Percentiles rank a stretch among this genome's conserved stretches.
Conservation (phyloP, 2,329 filamentous ascomycete genomes). For the Alternaria viburni region DNA sequence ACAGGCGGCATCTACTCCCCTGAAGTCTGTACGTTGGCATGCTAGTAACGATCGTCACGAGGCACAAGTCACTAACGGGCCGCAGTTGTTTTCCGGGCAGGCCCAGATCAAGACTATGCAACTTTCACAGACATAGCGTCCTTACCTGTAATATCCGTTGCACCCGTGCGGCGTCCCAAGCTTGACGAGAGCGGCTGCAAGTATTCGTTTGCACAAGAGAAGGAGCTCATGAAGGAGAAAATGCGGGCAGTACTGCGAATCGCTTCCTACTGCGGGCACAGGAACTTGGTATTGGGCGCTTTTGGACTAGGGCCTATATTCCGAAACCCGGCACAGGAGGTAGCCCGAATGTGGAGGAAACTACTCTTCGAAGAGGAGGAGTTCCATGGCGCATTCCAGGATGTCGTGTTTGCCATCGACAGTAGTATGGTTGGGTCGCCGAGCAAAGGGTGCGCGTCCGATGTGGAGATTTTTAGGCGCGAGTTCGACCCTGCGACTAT, state of each 20-base stretch:
- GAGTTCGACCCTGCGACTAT: constrained; percentile 49
- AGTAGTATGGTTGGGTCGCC: constrained; percentile 39
- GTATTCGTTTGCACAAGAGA: constrained; percentile 75
- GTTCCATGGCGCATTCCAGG: constrained; percentile 52
- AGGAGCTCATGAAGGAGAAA: constrained; percentile 74
- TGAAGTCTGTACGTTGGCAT: constrained; percentile 62
- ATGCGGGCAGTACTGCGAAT: constrained; percentile 74
- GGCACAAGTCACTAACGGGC: neutral
- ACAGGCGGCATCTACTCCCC: constrained; percentile 74
- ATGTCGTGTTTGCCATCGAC: constrained; percentile 55
- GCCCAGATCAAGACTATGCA: constrained; percentile 60
- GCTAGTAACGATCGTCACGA: neutral
- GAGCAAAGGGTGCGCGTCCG: constrained; percentile 42
- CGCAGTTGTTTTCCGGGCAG: constrained; percentile 70
- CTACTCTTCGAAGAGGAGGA: constrained; percentile 53
- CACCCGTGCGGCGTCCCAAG: constrained; percentile 75
- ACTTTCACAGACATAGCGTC: constrained; percentile 56
- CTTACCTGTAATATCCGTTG: constrained; percentile 75
- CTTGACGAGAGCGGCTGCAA: constrained; percentile 69
- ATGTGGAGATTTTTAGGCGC: constrained; percentile 50
- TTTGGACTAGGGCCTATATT: constrained; percentile 55
- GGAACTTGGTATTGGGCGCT: constrained; percentile 51
- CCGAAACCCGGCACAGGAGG: constrained; percentile 52
- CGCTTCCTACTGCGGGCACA: constrained; percentile 57
- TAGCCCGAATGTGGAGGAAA: constrained; percentile 54